These are phyloP conservation scores for Draba incana DNA, from an alignment of 345 rosid species.

Conservation along the genomic window DNA sequence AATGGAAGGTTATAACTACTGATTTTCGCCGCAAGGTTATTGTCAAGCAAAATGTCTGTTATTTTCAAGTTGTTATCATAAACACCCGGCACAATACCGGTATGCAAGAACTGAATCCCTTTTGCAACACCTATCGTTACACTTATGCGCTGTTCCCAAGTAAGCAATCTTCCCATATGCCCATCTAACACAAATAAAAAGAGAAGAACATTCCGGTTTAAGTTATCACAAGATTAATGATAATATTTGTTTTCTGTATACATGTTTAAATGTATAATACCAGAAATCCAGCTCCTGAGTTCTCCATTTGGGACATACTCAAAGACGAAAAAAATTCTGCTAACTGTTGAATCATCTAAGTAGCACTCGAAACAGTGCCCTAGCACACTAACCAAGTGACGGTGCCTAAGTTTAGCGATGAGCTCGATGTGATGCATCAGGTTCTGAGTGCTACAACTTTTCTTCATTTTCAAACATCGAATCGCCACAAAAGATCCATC, in stretches of 20 bases:
- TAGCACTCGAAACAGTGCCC: constrained; percentile 96
- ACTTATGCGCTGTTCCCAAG: constrained; percentile 82
- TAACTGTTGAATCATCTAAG: constrained; percentile 90
- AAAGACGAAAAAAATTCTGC: constrained; percentile 85
- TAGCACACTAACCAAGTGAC: constrained; percentile 82
- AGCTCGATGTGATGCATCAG: constrained; percentile 87
- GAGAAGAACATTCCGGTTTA: background rate
- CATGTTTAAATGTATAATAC: constrained; percentile 45
- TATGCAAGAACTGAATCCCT: constrained; percentile 91
- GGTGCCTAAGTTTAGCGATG: constrained; percentile 82
- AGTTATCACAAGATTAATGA: background rate
- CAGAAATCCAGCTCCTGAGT: constrained; percentile 85
- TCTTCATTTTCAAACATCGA: constrained; percentile 86
- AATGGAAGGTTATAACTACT: constrained; percentile 88
- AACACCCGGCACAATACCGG: constrained; percentile 85
- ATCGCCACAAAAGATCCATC: constrained; percentile 78
- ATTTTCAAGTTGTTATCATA: constrained; percentile 76
- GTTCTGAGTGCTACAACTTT: constrained; percentile 67
- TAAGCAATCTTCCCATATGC: constrained; percentile 48
- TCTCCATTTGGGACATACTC: constrained; percentile 90
- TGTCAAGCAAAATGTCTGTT: constrained; percentile 85
- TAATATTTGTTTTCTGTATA: background rate
- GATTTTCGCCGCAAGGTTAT: constrained; percentile 73
- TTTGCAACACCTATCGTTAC: constrained; percentile 88
- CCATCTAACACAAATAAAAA: constrained; percentile 49